Conservation (phyloP, 805 yeast species). For the Brettanomyces custersianus region DNA sequence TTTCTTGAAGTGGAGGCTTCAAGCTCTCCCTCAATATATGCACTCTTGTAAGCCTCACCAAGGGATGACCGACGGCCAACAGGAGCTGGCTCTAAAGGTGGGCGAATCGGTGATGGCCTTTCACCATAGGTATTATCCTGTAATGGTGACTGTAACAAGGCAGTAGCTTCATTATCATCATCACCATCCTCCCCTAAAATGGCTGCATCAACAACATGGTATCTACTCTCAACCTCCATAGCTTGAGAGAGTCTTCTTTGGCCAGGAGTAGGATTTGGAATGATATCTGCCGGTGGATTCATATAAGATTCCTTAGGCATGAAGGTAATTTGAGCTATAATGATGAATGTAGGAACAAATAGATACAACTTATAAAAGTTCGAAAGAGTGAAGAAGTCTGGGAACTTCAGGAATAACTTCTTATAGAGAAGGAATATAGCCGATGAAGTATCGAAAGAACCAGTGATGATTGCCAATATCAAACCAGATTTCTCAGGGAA, state of each 20-base stretch:
- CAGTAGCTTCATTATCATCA: constrained; percentile 7
- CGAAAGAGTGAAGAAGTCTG: constrained; percentile 29
- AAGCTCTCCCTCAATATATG: constrained; percentile 43
- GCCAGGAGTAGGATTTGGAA: constrained; percentile 23
- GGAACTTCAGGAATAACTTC: constrained; percentile 27
- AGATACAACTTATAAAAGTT: constrained; percentile 39
- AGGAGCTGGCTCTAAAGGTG: not conserved
- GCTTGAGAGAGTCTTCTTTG: constrained; percentile 21
- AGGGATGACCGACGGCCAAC: constrained; percentile 39
- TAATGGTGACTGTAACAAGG: constrained; percentile 15
- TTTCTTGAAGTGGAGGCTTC: constrained; percentile 19
- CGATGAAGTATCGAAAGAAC: constrained; percentile 52
- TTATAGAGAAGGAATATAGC: constrained; percentile 45
- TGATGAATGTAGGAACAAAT: constrained; percentile 40
- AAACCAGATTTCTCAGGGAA: constrained; percentile 46
- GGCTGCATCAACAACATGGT: constrained; percentile 9
- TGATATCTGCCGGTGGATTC: constrained; percentile 28
- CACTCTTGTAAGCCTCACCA: constrained; percentile 48
- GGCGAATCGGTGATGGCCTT: constrained; percentile 5
- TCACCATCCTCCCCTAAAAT: not conserved
- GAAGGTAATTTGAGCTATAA: constrained; percentile 33
- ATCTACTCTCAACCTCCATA: constrained; percentile 16
- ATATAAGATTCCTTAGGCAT: constrained; percentile 46
- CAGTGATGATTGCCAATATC: constrained; percentile 44
- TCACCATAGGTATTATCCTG: no score